Conservation (phyloP, 306 rosid genomes). For the Nissolia schottii region DNA sequence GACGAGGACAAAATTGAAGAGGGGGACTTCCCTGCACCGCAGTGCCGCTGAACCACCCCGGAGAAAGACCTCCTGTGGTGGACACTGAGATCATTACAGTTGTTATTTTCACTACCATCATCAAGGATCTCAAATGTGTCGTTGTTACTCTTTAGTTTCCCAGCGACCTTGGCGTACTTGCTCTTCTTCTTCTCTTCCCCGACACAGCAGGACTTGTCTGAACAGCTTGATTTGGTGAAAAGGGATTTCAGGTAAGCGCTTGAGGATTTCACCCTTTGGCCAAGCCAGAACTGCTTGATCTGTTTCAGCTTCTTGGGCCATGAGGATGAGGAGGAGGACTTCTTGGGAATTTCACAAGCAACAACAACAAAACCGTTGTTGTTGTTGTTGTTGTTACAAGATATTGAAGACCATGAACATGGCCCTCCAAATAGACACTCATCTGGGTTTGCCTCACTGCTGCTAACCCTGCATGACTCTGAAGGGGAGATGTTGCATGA, state of each 20-base stretch:
- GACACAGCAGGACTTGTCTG: conserved; percentile 45
- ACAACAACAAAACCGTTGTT: conserved; percentile 25
- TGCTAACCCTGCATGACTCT: conserved; percentile 69
- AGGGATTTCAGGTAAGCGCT: conserved; percentile 60
- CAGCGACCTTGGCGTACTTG: conserved; percentile 38
- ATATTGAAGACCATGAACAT: not conserved
- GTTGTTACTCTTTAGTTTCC: conserved; percentile 32
- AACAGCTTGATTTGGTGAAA: conserved; percentile 63
- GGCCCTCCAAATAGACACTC: conserved; percentile 49
- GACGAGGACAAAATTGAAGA: conserved; percentile 52
- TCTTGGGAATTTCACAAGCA: conserved; percentile 34
- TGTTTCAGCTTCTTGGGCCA: conserved; percentile 68
- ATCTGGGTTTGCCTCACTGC: conserved; percentile 61
- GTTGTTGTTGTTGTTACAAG: conserved; percentile 42
- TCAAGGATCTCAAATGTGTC: conserved; percentile 49
- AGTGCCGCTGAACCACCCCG: conserved; percentile 64
- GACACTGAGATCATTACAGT: conserved; percentile 31
- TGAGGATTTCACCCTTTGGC: conserved; percentile 65
- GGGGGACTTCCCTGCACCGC: conserved; percentile 31
- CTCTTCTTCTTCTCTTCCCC: conserved; percentile 18
- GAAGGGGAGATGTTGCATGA: conserved; percentile 53
- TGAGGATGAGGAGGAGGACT: too few relatives aligned
- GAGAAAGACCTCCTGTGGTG: conserved; percentile 76
- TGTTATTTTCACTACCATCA: too few relatives aligned
- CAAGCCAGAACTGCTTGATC: conserved; percentile 51